These are phyloP conservation scores for Aspergillus diversus DNA, from an alignment of 495 filamentous ascomycete genomes.

Conservation along the genomic window DNA sequence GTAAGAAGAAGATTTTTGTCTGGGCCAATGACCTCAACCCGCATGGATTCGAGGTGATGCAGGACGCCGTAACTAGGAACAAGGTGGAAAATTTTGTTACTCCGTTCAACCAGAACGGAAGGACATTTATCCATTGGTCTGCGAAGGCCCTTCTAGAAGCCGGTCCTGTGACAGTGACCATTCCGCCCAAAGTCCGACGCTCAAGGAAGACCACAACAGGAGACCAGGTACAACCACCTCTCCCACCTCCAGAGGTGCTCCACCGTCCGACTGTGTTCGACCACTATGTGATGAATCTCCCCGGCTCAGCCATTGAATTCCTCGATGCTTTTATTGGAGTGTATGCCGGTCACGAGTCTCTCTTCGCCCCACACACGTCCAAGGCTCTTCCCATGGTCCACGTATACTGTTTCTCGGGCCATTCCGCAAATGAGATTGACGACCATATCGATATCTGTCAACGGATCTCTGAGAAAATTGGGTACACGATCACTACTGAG, in stretches of 20 bases:
- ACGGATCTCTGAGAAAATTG: slow-evolving; percentile 65
- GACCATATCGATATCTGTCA: slow-evolving; percentile 68
- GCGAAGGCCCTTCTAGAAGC: slow-evolving; percentile 61
- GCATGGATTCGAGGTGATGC: slow-evolving; percentile 73
- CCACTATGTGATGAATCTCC: slow-evolving; percentile 98
- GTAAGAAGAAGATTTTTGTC: slow-evolving; percentile 86
- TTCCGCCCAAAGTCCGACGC: slow-evolving; percentile 38
- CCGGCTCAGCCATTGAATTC: slow-evolving; percentile 84
- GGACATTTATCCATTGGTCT: slow-evolving; percentile 73
- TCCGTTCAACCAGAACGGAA: slow-evolving; percentile 79
- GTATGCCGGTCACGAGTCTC: slow-evolving; percentile 66
- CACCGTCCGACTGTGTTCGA: slow-evolving; percentile 68
- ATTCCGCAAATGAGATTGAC: slow-evolving; percentile 68
- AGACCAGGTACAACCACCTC: slow-evolving; percentile 28
- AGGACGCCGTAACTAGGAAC: slow-evolving; percentile 71
- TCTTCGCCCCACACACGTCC: slow-evolving; percentile 65
- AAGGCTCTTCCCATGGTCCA: slow-evolving; percentile 78
- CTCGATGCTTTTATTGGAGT: slow-evolving; percentile 82
- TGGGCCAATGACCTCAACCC: slow-evolving; percentile 98
- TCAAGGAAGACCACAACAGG: slow-evolving; percentile 29
- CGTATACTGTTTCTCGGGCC: slow-evolving; percentile 85
- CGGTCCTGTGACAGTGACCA: slow-evolving; percentile 49
- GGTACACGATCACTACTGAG: slow-evolving; percentile 61
- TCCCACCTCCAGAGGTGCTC: slow-evolving; percentile 48
- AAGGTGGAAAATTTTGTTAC: slow-evolving; percentile 79